Percentiles rank a stretch among this genome's conserved stretches.
phyloP scores from a whole-genome alignment of 257 asterid genomes.

The Solanum pinnatisectum region DNA sequence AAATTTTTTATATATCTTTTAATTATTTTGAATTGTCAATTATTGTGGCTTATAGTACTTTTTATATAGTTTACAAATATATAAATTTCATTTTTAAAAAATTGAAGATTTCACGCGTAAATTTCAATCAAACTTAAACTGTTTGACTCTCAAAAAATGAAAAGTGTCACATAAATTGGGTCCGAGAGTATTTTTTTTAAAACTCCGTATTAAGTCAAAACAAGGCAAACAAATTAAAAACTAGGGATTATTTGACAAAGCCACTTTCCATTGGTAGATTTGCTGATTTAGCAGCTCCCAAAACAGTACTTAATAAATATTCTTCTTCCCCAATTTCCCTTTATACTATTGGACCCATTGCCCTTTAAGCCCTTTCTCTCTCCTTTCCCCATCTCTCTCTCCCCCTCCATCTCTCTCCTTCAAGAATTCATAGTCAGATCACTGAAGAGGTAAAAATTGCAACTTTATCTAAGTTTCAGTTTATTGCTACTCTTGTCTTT shows the following conservation, averaged over 20 bases:
- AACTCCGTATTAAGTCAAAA: not conserved
- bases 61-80: too few relatives aligned
- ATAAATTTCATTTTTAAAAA: too few relatives aligned
- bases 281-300: not conserved
- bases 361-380: not conserved
- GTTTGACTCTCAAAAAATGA: too few relatives aligned
- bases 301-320: not conserved
- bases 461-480: not conserved
- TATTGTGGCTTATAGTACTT: too few relatives aligned
- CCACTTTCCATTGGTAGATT: not conserved
- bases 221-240: not conserved
- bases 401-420: not conserved
- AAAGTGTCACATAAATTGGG: rapidly evolving
- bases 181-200: not conserved
- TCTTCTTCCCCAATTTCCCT: not conserved
- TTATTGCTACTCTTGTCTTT: not conserved
- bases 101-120: too few relatives aligned
- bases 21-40: too few relatives aligned
- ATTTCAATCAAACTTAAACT: too few relatives aligned
- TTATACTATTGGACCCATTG: not conserved
- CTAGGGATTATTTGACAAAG: not conserved
- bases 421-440: not conserved
- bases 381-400: not conserved
- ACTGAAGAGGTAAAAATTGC: not conserved
- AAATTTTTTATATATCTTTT: too few relatives aligned